Percentiles rank a stretch among this genome's conserved stretches.
Conservation (phyloP, 164 flowering plant species). For the Nelumbo lutea region DNA sequence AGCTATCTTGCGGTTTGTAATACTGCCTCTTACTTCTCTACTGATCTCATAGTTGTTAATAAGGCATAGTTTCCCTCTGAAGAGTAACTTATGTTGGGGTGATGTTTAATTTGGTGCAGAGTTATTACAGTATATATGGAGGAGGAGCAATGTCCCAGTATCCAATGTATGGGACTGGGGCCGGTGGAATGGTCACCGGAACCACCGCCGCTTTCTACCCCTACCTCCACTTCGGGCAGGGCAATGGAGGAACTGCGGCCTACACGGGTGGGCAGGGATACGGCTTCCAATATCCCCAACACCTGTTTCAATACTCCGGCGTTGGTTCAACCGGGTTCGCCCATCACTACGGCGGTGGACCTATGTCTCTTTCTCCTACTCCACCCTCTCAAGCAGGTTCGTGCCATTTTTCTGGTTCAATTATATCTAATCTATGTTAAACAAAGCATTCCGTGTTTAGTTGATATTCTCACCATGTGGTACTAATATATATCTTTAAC, state of each 20-base stretch:
- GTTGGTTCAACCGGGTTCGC: constrained; percentile 48
- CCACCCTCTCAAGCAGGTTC: constrained; percentile 71
- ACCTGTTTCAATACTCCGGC: constrained; percentile 54
- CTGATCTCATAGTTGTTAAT: neutral
- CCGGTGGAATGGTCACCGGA: constrained; percentile 43
- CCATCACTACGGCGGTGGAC: constrained; percentile 62
- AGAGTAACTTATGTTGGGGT: too few species aligned
- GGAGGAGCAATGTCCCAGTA: constrained; percentile 59
- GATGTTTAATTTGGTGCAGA: constrained; percentile 30
- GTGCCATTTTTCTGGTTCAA: constrained; percentile 1
- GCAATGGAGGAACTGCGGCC: constrained; percentile 29
- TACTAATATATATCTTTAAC: constrained; percentile 76
- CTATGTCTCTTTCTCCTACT: constrained; percentile 68
- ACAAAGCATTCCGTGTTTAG: neutral
- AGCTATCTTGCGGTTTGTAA: constrained; percentile 66
- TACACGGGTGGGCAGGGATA: constrained; percentile 42
- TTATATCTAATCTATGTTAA: neutral
- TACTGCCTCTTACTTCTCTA: neutral
- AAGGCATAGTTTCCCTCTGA: too few species aligned
- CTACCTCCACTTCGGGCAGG: constrained; percentile 58
- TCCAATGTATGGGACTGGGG: constrained; percentile 64
- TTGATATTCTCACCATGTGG: neutral
- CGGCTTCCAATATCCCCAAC: constrained; percentile 57
- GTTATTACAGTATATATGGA: constrained; percentile 73
- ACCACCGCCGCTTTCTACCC: constrained; percentile 51